A percentile compares a stretch with the other conserved stretches of the same genome.
phyloP scores from a whole-genome alignment of 306 rosid species.

The Hippophae gyantsensis region DNA sequence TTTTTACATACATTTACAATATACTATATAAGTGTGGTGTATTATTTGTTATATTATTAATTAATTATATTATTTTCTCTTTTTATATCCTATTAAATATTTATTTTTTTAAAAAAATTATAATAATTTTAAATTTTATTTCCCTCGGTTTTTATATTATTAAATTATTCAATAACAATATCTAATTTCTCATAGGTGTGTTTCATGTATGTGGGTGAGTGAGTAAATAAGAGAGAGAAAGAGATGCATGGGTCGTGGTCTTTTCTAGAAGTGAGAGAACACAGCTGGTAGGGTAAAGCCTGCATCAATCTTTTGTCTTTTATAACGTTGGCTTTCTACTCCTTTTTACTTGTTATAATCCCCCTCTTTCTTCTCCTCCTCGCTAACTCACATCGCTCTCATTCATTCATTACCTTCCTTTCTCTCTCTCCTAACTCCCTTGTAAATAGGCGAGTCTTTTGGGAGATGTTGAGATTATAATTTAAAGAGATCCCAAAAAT shows the following conservation, averaged over 20 bases:
- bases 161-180: no score
- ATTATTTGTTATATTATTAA: no score
- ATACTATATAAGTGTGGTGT: no score
- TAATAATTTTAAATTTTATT: no score
- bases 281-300: constrained; percentile 52
- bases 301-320: constrained; percentile 64
- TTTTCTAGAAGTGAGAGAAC: constrained; percentile 57
- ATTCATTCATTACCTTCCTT: constrained; percentile 18
- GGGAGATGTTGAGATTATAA: constrained; percentile 37
- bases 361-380: constrained; percentile 15
- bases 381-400: constrained; percentile 22
- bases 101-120: no score
- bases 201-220: not conserved
- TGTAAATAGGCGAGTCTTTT: constrained; percentile 54
- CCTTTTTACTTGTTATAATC: no score
- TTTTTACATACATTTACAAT: no score
- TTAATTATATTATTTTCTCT: no score
- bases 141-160: no score
- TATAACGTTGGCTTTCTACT: constrained; percentile 25
- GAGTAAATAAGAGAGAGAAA: constrained; percentile 1
- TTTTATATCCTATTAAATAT: no score
- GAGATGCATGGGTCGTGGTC: constrained; percentile 84
- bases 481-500: not conserved
- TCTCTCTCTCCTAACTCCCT: constrained; percentile 40
- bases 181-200: no score